Evolutionary conservation across 164 flowering plant species (phyloP).

Genomic region (Magnolia sinica): DNA sequence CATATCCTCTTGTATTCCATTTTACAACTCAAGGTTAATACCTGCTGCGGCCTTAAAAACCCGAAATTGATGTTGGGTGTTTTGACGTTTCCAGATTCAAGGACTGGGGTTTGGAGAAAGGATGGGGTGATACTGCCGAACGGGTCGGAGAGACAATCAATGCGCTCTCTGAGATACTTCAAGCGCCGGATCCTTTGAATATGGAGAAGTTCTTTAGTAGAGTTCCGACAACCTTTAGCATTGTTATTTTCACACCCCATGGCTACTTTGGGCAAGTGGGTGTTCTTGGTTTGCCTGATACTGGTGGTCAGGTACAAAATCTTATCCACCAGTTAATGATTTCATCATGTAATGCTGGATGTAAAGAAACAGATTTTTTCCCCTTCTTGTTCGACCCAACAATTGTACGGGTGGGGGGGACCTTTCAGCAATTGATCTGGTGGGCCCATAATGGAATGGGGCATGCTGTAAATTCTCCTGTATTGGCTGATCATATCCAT

Average conservation of each 20-base stretch:
- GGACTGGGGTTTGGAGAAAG: slow-evolving; percentile 91
- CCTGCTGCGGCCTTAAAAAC: neutral
- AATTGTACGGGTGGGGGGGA: too few relatives aligned
- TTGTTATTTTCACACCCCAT: slow-evolving; percentile 86
- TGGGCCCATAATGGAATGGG: too few relatives aligned
- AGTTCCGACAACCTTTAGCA: slow-evolving; percentile 66
- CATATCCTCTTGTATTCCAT: neutral
- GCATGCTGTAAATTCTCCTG: too few relatives aligned
- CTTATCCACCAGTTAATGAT: too few relatives aligned
- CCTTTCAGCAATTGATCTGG: too few relatives aligned
- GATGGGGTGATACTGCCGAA: slow-evolving; percentile 92
- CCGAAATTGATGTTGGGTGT: neutral
- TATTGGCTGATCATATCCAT: neutral
- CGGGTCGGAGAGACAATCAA: slow-evolving; percentile 70
- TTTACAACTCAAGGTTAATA: neutral
- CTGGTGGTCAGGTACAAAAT: slow-evolving; percentile 84
- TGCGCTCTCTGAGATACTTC: slow-evolving; percentile 62
- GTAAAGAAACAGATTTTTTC: neutral
- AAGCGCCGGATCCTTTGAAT: slow-evolving; percentile 80
- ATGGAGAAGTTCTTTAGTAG: slow-evolving; percentile 66
- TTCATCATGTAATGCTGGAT: neutral
- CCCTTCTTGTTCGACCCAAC: neutral
- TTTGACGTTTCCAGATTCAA: slow-evolving; percentile 41
- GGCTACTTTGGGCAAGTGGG: slow-evolving; percentile 94
- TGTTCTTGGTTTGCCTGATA: slow-evolving; percentile 97